Base-by-base conservation (phyloP, 306 rosid genomes). In the Aeschynomene evenia region DNA sequence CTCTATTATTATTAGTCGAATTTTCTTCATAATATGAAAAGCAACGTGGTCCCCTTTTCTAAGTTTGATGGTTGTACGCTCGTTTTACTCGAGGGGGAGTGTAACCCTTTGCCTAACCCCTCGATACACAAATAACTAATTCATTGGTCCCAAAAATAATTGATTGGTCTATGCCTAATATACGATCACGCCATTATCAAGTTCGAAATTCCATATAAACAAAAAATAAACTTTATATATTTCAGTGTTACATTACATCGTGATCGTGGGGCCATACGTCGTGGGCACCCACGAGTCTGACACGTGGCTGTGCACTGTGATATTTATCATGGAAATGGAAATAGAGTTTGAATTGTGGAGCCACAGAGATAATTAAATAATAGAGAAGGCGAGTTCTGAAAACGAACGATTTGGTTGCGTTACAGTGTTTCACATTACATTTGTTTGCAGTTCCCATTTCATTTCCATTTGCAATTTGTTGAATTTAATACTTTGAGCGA, bases 221-320 rank as follows among this genome's bases (percentile, higher is more conserved):
- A 57, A n/a, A n/a, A n/a, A n/a, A n/a, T n/a, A n/a, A n/a, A n/a
- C n/a, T n/a, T n/a, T n/a, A n/a, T n/a, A n/a, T n/a, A n/a, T n/a
- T n/a, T n/a, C n/a, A n/a, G n/a, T n/a, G n/a, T n/a, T n/a, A n/a
- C n/a, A n/a, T n/a, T n/a, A n/a, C n/a, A n/a, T n/a, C n/a, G n/a
- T n/a, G n/a, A n/a, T n/a, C n/a, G n/a, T n/a, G n/a, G n/a, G n/a
- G 50, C 21, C 29, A 28, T 0, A 28, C 31, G 37, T 0, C 3
- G 4, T 34, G 67, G 34, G 15, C 2, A 1, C 28, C 45, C 2
- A 10, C 9, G 8, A 11, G 8, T 22, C 6, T 10, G 6, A 48
- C 77, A 79, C 80, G 80, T 79, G 73, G 16, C 61, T 7, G 24
- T 14, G 19, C 8, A 11, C 5, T 21, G 20, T 39, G 43, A 3